Base-by-base conservation (phyloP, 768 basidiomycete genomes). In the Auricularia sp. region DNA sequence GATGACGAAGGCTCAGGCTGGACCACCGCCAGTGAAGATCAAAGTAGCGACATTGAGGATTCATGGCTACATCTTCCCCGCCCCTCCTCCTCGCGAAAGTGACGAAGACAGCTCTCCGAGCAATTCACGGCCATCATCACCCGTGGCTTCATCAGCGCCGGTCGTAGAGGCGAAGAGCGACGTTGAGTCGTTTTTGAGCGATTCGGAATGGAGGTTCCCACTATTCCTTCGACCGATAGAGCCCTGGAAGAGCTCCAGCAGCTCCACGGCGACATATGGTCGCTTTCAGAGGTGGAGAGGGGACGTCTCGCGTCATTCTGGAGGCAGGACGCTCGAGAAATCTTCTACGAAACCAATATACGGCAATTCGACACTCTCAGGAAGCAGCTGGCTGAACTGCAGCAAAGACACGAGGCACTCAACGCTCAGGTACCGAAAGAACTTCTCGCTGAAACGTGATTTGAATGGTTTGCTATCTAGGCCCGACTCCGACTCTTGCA, bases 401-500 rank as follows among this genome's bases (percentile, higher is more conserved):
- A 59, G 56, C 56, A 54, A 54, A n/a, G 54, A 8, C 54, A 54
- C n/a, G 54, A 54, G 7, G 54, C 8, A n/a, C 29, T 54, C n/a
- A 8, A 54, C 7, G 54, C 18, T 18, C 11, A 54, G 54, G 54
- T 29, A 54, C 18, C 0, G 54, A n/a, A n/a, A 54, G 54, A 13
- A 7, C 18, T 18, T 13, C 0, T 54, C 29, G 29, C n/a, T 7
- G 4, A 18, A n/a, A 10, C 7, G 54, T 33, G 56, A 59, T 10
- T 24, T 59, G 6, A 11, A 0, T 14, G 1, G 16, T 3, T 13
- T 58, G 42, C 45, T 3, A 42, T 42, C 39, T 67, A 91, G 89
- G 74, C 77, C 61, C 80, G 85, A 11, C 81, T 85, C 0, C 77
- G 78, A 3, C 73, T 92, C 5, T 76, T 92, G 5, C 71, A 73